A percentile compares a stretch with the other conserved stretches of the same genome.
Conservation (phyloP, 148 eudicot species). For the Nepenthes gracilis region DNA sequence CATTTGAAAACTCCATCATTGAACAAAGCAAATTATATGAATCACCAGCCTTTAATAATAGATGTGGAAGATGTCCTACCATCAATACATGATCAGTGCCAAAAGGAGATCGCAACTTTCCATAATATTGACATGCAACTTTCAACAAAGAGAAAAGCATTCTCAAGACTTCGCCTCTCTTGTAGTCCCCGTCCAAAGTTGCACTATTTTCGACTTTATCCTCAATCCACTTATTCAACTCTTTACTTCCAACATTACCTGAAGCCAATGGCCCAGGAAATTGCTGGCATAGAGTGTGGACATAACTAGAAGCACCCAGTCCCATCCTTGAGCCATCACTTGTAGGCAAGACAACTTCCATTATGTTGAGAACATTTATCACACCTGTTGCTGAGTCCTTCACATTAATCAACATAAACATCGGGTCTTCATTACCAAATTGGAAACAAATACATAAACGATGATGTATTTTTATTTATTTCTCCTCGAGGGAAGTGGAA, state of each 20-base stretch:
- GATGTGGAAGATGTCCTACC: constrained; percentile 8
- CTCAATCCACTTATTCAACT: constrained; percentile 80
- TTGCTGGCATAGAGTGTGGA: constrained; percentile 41
- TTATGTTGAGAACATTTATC: constrained; percentile 46
- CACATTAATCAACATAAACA: constrained; percentile 20
- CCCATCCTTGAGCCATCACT: constrained; percentile 25
- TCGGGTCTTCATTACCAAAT: constrained; percentile 1
- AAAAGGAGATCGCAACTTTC: constrained; percentile 71
- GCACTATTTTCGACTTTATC: constrained; percentile 40
- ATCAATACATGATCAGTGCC: constrained; percentile 23
- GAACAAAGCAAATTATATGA: too few species aligned
- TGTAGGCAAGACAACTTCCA: constrained; percentile 38
- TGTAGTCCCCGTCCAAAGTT: constrained; percentile 19
- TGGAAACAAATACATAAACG: neutral
- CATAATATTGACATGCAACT: constrained; percentile 71
- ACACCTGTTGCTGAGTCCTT: constrained; percentile 57
- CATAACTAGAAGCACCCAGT: constrained; percentile 31
- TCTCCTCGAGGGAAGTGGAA: neutral
- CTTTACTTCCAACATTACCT: constrained; percentile 61
- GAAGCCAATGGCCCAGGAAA: constrained; percentile 69
- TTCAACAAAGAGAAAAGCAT: constrained; percentile 69
- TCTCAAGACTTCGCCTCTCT: constrained; percentile 34
- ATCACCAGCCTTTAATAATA: neutral
- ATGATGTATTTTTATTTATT: neutral
- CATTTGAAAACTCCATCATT: too few species aligned